phyloP scores from a whole-genome alignment of 345 rosid species.

The Psidium friedrichsthalianum region DNA sequence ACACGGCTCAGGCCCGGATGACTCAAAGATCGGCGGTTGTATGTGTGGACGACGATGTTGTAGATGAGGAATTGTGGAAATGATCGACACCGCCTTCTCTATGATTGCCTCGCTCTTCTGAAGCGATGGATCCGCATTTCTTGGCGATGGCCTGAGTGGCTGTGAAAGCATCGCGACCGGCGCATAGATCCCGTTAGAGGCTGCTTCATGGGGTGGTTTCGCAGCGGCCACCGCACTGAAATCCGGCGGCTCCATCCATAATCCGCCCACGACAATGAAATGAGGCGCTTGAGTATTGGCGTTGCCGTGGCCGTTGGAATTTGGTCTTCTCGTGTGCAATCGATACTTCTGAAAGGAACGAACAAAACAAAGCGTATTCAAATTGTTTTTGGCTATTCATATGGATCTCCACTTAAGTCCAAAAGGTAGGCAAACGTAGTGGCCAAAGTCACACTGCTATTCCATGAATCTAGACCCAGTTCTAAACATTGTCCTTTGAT shows the following conservation, averaged over 20 bases:
- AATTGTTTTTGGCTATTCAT: neutral
- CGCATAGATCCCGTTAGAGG: neutral
- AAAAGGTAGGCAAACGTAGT: neutral
- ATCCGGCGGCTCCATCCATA: conserved; percentile 2
- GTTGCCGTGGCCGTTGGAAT: neutral
- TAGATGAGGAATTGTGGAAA: neutral
- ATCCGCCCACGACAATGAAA: neutral
- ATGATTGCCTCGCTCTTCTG: neutral
- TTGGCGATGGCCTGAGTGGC: neutral
- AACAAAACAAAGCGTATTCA: neutral
- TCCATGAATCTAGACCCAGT: neutral
- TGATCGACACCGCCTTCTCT: neutral
- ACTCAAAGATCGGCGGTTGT: neutral
- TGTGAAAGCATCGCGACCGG: neutral
- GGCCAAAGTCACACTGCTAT: neutral
- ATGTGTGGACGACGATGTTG: neutral
- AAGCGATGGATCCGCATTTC: neutral
- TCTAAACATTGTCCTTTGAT: neutral
- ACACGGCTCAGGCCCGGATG: neutral
- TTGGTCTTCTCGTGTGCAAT: conserved; percentile 1
- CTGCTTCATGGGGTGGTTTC: neutral
- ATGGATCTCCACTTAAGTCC: neutral
- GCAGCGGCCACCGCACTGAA: neutral
- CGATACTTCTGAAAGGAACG: conserved; percentile 5
- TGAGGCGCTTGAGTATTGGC: neutral